Evolutionary conservation across 768 basidiomycete genomes (phyloP).

Genomic region (Inosperma sp.): DNA sequence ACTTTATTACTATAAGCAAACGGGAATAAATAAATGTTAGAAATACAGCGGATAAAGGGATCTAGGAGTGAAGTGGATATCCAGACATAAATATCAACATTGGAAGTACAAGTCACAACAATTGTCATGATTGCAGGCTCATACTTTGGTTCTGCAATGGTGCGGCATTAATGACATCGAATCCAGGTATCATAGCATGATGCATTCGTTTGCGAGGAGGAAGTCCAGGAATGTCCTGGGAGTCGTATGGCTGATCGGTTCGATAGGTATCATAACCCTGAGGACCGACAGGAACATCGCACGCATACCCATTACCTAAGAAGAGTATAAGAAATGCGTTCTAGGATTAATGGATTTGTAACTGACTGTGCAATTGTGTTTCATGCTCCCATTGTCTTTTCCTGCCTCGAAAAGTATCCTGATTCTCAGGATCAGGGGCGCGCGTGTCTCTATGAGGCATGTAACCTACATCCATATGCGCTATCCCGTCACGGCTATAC

Average conservation of each 20-base stretch:
- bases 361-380: slow-evolving; percentile 41
- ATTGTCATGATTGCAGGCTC: slow-evolving; percentile 46
- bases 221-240: slow-evolving; percentile 48
- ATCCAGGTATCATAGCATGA: slow-evolving; percentile 54
- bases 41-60: background rate
- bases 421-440: slow-evolving; percentile 12
- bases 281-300: slow-evolving; percentile 40
- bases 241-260: slow-evolving; percentile 22
- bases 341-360: background rate
- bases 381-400: slow-evolving; percentile 64
- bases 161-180: slow-evolving; percentile 50
- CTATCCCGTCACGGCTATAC: slow-evolving; percentile 38
- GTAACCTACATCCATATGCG: slow-evolving; percentile 42
- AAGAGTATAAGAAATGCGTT: background rate
- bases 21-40: too few relatives aligned
- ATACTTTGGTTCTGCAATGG: slow-evolving; percentile 54
- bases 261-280: slow-evolving; percentile 23
- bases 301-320: slow-evolving; percentile 41
- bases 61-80: slow-evolving; percentile 3
- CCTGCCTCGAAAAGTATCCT: slow-evolving; percentile 42
- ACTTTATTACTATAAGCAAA: too few relatives aligned
- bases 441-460: slow-evolving; percentile 2
- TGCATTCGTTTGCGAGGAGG: slow-evolving; percentile 63
- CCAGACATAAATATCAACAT: slow-evolving; percentile 5
- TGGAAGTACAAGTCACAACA: background rate